These are phyloP conservation scores for Debaryomycetaceae sp. DNA, from an alignment of 1,139 yeast genomes.

Conservation along the genomic window DNA sequence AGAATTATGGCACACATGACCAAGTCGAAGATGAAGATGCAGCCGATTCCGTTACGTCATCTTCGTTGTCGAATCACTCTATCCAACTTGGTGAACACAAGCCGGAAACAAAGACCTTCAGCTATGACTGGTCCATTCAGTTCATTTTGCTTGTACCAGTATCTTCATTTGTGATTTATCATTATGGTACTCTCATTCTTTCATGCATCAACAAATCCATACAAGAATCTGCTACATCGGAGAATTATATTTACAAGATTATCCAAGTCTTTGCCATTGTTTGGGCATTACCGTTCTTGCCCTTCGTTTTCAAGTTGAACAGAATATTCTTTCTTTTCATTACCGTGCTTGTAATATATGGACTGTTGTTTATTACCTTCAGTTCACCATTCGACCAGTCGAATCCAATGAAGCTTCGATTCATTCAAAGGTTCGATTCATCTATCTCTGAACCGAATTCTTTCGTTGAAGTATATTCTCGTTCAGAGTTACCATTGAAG, in stretches of 20 bases:
- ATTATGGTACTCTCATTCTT: slow-evolving; percentile 50
- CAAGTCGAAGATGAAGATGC: slow-evolving; percentile 9
- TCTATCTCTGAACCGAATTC: slow-evolving; percentile 24
- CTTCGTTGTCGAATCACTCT: slow-evolving; percentile 4
- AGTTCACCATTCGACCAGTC: slow-evolving; percentile 52
- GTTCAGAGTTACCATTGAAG: slow-evolving; percentile 39
- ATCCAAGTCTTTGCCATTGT: slow-evolving; percentile 32
- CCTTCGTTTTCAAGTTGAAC: slow-evolving; percentile 71
- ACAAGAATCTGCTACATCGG: slow-evolving; percentile 56
- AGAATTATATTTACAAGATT: slow-evolving; percentile 44
- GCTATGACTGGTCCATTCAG: slow-evolving; percentile 82
- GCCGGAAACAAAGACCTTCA: slow-evolving; percentile 31
- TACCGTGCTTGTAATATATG: slow-evolving; percentile 26
- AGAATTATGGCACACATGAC: slow-evolving; percentile 23
- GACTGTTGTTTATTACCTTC: slow-evolving; percentile 34
- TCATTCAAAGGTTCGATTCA: slow-evolving; percentile 56
- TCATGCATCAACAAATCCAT: slow-evolving; percentile 67
- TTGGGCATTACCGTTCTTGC: slow-evolving; percentile 58
- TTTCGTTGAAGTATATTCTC: slow-evolving; percentile 48
- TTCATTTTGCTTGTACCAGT: slow-evolving; percentile 65
- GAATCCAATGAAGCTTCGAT: slow-evolving; percentile 69
- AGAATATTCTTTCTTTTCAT: slow-evolving; percentile 43
- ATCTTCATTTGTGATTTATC: slow-evolving; percentile 49
- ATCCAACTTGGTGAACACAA: not conserved
- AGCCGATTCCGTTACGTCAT: slow-evolving; percentile 6